Evolutionary conservation across 2,329 filamentous ascomycete genomes (phyloP).

Genomic region (Xylaria polymorpha): DNA sequence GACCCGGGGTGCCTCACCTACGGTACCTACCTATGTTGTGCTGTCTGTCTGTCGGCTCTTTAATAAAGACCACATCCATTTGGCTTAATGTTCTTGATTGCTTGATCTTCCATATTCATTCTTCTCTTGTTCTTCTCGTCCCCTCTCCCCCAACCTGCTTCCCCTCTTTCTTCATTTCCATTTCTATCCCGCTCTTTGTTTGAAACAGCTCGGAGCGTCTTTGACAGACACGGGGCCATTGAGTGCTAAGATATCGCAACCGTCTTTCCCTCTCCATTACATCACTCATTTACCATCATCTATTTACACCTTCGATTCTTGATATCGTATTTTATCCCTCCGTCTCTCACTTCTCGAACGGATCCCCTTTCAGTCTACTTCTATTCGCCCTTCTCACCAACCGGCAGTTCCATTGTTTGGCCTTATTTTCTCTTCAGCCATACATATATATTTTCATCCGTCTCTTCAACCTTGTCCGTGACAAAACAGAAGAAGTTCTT

Average conservation of each 20-base stretch:
- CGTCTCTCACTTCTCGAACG: conserved; percentile 22
- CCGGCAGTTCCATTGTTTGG: conserved; percentile 17
- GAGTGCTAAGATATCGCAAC: conserved; percentile 27
- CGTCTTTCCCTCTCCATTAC: conserved; percentile 17
- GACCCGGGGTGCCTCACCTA: neutral
- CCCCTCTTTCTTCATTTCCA: conserved; percentile 36
- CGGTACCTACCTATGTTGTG: no score
- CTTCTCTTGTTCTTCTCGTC: conserved; percentile 25
- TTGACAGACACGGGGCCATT: conserved; percentile 36
- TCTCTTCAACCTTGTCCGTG: conserved; percentile 43
- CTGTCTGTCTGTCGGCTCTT: conserved; percentile 18
- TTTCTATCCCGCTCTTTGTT: conserved; percentile 36
- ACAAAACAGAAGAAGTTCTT: conserved; percentile 39
- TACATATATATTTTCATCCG: conserved; percentile 17
- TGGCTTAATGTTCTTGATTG: conserved; percentile 13
- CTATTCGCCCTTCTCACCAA: conserved; percentile 32
- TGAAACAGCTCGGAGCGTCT: conserved; percentile 31
- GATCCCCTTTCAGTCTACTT: conserved; percentile 21
- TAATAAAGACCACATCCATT: conserved; percentile 35
- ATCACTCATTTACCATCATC: conserved; percentile 15
- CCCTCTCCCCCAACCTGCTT: conserved; percentile 7
- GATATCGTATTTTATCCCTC: conserved; percentile 13
- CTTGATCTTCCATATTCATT: conserved; percentile 34
- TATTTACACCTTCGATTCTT: conserved; percentile 27
- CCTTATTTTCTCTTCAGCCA: conserved; percentile 7